phyloP scores from a whole-genome alignment of 208 protist species.

The Trypanosoma conorhini region DNA sequence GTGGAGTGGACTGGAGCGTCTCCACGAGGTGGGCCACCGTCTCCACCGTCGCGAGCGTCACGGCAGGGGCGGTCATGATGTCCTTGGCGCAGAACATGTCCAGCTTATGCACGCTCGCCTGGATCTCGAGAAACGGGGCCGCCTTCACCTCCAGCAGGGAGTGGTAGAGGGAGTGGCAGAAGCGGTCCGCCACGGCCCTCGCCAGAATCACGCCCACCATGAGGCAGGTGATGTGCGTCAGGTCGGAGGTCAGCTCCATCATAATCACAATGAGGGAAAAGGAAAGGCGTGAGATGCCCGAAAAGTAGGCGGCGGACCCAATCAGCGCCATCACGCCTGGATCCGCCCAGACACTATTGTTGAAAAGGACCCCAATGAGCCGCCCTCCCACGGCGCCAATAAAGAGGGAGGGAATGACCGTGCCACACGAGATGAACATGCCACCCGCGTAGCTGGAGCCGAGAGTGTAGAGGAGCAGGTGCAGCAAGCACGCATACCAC shows the following conservation, averaged over 20 bases:
- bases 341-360: slow-evolving; percentile 55
- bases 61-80: slow-evolving; percentile 77
- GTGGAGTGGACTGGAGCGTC: slow-evolving; percentile 49
- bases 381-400: slow-evolving; percentile 54
- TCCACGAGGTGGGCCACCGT: slow-evolving; percentile 51
- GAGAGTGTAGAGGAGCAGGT: slow-evolving; percentile 59
- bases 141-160: slow-evolving; percentile 71
- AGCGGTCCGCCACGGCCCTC: slow-evolving; percentile 70
- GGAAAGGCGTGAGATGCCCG: slow-evolving; percentile 83
- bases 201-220: slow-evolving; percentile 88
- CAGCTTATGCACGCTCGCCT: slow-evolving; percentile 53
- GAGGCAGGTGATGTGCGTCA: slow-evolving; percentile 81
- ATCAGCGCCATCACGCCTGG: slow-evolving; percentile 81
- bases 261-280: slow-evolving; percentile 87
- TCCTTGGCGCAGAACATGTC: slow-evolving; percentile 62
- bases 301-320: slow-evolving; percentile 78
- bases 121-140: slow-evolving; percentile 67
- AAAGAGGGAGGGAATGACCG: slow-evolving; percentile 62
- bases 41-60: slow-evolving; percentile 47
- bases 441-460: slow-evolving; percentile 69
- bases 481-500: slow-evolving; percentile 47
- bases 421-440: slow-evolving; percentile 75
- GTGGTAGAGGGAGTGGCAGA: slow-evolving; percentile 83
- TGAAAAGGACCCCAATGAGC: slow-evolving; percentile 48
- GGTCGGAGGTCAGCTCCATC: slow-evolving; percentile 87